Percentiles rank a stretch among this genome's conserved stretches.
Conservation (phyloP, 2,329 filamentous ascomycete genomes). For the Exophiala viscosa region DNA sequence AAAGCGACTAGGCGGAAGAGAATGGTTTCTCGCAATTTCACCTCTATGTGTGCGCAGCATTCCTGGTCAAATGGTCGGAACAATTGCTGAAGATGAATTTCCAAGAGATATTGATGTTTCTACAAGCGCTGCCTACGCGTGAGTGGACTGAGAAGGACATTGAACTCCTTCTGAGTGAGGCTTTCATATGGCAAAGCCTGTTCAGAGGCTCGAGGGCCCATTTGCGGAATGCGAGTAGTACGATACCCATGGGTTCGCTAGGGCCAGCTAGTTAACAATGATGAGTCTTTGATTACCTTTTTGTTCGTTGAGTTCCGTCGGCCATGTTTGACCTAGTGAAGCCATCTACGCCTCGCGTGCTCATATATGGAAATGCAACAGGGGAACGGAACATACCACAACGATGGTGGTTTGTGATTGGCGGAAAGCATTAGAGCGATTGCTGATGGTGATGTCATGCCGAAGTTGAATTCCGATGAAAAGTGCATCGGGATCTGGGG, state of each 20-base stretch:
- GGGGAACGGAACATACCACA: neutral
- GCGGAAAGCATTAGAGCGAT: neutral
- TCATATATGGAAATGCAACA: neutral
- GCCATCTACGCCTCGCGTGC: neutral
- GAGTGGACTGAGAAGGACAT: constrained; percentile 98
- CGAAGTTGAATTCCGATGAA: neutral
- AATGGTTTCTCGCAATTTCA: constrained; percentile 98
- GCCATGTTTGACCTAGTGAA: neutral
- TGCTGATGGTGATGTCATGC: neutral
- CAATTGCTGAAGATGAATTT: constrained; percentile 89
- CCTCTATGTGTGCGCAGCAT: constrained; percentile 95
- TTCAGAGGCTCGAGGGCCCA: constrained; percentile 94
- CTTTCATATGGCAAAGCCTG: constrained; percentile 97
- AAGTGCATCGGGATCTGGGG: neutral
- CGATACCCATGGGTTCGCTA: constrained; percentile 23
- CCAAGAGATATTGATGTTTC: constrained; percentile 98
- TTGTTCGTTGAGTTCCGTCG: neutral
- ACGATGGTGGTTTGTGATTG: neutral
- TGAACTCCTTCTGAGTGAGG: constrained; percentile 89
- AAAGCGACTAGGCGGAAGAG: constrained; percentile 74
- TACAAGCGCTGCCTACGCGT: constrained; percentile 88
- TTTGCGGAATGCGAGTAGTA: constrained; percentile 49
- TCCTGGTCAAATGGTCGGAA: constrained; percentile 96
- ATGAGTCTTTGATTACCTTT: too few relatives aligned
- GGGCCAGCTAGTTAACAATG: constrained; percentile 24